A percentile compares a stretch with the other conserved stretches of the same genome.
These are phyloP conservation scores for Trichoderma cornu-damae DNA, from an alignment of 2,329 filamentous ascomycete species.

Conservation along the genomic window DNA sequence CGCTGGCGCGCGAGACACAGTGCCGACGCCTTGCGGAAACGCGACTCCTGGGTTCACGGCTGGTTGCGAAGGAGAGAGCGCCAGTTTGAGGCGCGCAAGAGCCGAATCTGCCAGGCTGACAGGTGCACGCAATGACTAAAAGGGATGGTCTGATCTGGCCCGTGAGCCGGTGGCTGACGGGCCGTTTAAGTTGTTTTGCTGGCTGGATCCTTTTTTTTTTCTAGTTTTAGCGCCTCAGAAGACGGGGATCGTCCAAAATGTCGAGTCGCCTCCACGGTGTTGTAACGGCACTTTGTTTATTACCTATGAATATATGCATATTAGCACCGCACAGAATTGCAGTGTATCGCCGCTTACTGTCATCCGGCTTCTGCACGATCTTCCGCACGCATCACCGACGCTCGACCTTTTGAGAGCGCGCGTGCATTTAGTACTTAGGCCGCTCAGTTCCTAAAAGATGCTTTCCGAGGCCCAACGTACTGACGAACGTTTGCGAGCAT, in stretches of 20 bases:
- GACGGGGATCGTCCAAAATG: not conserved
- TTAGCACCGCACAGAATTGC: not conserved
- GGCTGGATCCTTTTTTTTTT: not conserved
- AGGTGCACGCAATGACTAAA: constrained; percentile 1
- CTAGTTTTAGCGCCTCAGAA: not conserved
- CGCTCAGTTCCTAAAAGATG: not conserved
- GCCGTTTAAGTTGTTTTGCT: not conserved
- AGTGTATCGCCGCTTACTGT: not conserved
- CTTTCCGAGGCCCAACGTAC: not conserved
- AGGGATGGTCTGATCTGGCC: constrained; percentile 14
- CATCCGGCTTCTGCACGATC: not conserved
- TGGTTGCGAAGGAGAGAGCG: not conserved
- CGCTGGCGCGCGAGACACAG: not conserved
- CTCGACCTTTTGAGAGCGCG: too few relatives aligned
- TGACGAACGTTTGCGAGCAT: not conserved
- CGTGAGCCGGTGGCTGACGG: constrained; percentile 15
- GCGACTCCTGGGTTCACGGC: not conserved
- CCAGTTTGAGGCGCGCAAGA: too few relatives aligned
- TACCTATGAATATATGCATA: not conserved
- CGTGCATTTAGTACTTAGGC: too few relatives aligned
- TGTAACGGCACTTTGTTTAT: too few relatives aligned
- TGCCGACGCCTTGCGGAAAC: not conserved
- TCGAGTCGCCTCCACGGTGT: too few relatives aligned
- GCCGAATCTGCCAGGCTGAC: not conserved
- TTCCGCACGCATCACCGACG: not conserved